Percentiles rank a stretch among this genome's conserved stretches.
Evolutionary conservation across 208 protist species (phyloP).

Genomic region (Leishmania aethiopica): DNA sequence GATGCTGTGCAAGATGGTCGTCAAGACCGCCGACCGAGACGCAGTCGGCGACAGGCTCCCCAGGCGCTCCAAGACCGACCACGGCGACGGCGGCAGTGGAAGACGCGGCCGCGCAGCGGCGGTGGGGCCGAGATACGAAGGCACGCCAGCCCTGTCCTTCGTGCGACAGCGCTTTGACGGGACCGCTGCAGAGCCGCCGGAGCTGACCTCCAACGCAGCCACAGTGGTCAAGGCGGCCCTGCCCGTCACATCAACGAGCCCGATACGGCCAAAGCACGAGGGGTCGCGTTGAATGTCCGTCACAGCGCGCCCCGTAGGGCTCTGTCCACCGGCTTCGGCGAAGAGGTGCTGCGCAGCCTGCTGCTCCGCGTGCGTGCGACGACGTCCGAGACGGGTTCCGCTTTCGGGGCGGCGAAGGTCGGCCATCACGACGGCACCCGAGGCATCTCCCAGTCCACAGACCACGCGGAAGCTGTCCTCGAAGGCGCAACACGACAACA

Average conservation of each 20-base stretch:
- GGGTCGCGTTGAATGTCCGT: slow-evolving; percentile 44
- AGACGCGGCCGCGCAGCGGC: slow-evolving; percentile 7
- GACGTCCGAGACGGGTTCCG: not conserved
- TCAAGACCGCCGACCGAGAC: not conserved
- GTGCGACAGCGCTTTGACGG: not conserved
- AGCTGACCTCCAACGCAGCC: slow-evolving; percentile 34
- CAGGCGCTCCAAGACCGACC: slow-evolving; percentile 6
- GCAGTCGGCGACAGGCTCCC: not conserved
- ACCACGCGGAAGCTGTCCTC: slow-evolving; percentile 63
- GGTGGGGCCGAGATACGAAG: not conserved
- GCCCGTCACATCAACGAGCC: slow-evolving; percentile 61
- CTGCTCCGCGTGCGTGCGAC: slow-evolving; percentile 7
- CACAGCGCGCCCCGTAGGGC: slow-evolving; percentile 43
- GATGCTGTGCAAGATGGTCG: not conserved
- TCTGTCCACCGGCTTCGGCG: slow-evolving; percentile 2
- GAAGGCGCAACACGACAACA: slow-evolving; percentile 72
- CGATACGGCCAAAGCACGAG: slow-evolving; percentile 37
- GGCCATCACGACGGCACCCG: slow-evolving; percentile 57
- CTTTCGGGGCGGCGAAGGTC: slow-evolving; percentile 52
- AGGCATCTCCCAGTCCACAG: slow-evolving; percentile 56
- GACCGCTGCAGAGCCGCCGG: not conserved
- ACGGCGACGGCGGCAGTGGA: slow-evolving; percentile 14
- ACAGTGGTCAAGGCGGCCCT: slow-evolving; percentile 32
- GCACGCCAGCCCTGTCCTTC: not conserved
- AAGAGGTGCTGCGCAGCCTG: slow-evolving; percentile 13